phyloP scores from a whole-genome alignment of 2,329 filamentous ascomycete genomes.

The Neobulgaria alba region DNA sequence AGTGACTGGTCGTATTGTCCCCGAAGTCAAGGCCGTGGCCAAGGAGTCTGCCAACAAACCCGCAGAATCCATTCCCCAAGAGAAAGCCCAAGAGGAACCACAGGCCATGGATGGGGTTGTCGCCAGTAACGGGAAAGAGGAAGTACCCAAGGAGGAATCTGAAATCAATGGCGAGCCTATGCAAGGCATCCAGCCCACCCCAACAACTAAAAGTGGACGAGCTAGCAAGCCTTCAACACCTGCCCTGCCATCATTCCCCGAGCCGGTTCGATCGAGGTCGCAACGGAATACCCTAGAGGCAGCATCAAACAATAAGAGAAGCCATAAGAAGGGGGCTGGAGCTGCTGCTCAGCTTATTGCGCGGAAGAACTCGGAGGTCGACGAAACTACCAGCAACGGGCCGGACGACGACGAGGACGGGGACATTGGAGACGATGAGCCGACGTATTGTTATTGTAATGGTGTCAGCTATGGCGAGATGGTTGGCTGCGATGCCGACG shows the following conservation, averaged over 20 bases:
- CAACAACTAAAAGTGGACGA: constrained; percentile 53
- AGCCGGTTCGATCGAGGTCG: constrained; percentile 43
- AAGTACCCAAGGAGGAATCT: constrained; percentile 41
- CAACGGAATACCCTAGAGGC: constrained; percentile 36
- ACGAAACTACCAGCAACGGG: constrained; percentile 36
- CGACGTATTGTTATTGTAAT: constrained; percentile 72
- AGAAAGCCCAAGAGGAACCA: constrained; percentile 29
- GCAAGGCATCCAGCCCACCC: constrained; percentile 28
- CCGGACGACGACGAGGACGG: constrained; percentile 45
- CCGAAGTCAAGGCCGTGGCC: constrained; percentile 44
- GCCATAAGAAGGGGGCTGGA: constrained; percentile 48
- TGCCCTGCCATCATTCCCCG: constrained; percentile 50
- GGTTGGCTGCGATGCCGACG: constrained; percentile 70
- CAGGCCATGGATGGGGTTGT: constrained; percentile 22
- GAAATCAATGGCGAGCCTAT: constrained; percentile 36
- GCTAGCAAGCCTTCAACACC: constrained; percentile 61
- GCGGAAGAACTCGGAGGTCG: constrained; percentile 33
- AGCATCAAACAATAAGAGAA: constrained; percentile 38
- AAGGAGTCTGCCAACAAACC: constrained; percentile 37
- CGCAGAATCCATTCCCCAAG: constrained; percentile 27
- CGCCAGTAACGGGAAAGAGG: constrained; percentile 12
- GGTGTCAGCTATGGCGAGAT: constrained; percentile 76
- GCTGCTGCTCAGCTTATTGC: constrained; percentile 28
- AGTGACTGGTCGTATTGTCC: constrained; percentile 27
- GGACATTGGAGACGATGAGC: constrained; percentile 60